Evolutionary conservation across 2,329 filamentous ascomycete genomes (phyloP), one percentile per base, ranked within the genome.

Genomic region (Dothiorella sarmentorum): DNA sequence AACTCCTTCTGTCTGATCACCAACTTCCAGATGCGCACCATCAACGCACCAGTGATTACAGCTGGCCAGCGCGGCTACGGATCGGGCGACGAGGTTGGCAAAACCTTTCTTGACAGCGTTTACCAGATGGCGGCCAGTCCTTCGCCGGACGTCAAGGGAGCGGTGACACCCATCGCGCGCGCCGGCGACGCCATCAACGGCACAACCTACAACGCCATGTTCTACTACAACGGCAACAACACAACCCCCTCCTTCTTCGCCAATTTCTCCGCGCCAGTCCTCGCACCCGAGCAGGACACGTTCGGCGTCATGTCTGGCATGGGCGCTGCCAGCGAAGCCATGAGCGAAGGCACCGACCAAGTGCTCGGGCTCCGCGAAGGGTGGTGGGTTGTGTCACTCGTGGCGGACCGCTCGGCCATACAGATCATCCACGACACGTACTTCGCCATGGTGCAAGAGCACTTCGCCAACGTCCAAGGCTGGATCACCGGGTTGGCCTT

Each of bases 1-100:
- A 67, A 66, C 40, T 71, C 68, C 3, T 71, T 67, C 43, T 61
- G 69, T n/a, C 66, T 72, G 29, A 58, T 72, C 33, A 69, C 67
- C 3, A 61, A 63, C 24, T 60, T 66, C 29, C 60, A 66, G 11
- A 55, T 65, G 56, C 65, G 66, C 26, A 58, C 61, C 15, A 11
- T 51, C 31, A 13, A 35, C 6, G 31, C 17, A 11, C 45, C 45
- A 4, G 45, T 37, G 7, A 63, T 65, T 24, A 62, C 61, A 1
- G 53, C 51, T 20, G 65, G 63, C 18, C 63, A 66, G 24, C 63
- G 62, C 5, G 42, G 35, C 13, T 67, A 64, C 43, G 65, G 55
- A 26, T 33, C 44, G 3, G 43, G 31, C 11, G 45, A 51, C 9
- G 20, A 15, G 1, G 43, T 53, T 1, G 64, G 63, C 22, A 33